These are phyloP conservation scores for Medicago arabica DNA, from an alignment of 306 rosid genomes.

Conservation along the genomic window DNA sequence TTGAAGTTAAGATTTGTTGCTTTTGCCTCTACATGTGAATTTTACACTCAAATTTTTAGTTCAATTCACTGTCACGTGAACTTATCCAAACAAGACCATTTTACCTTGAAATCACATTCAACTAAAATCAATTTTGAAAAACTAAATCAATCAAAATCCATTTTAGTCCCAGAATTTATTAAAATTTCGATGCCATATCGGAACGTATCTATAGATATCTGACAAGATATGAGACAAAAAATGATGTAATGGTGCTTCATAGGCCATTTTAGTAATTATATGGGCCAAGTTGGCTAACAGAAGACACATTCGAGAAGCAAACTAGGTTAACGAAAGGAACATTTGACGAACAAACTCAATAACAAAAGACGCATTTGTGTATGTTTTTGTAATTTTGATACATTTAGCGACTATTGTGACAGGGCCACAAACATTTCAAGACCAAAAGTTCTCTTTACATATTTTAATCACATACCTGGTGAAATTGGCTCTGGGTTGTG, in stretches of 20 bases:
- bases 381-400: neutral
- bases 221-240: too few species aligned
- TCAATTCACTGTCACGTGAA: neutral
- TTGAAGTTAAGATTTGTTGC: neutral
- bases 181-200: neutral
- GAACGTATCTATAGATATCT: too few species aligned
- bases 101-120: neutral
- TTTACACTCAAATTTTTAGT: neutral
- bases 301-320: too few species aligned
- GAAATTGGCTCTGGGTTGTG: constrained; percentile 35
- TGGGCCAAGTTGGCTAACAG: too few species aligned
- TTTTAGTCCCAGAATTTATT: neutral
- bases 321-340: neutral
- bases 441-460: neutral
- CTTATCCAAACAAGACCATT: neutral
- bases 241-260: too few species aligned
- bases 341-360: neutral
- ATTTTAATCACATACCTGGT: constrained; percentile 46
- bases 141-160: neutral
- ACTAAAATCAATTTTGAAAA: neutral
- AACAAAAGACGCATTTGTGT: neutral
- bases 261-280: too few species aligned
- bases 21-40: neutral
- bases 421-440: neutral
- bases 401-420: neutral